Evolutionary conservation across 441 rosid genomes (phyloP).

Genomic region (Corymbia calophylla): DNA sequence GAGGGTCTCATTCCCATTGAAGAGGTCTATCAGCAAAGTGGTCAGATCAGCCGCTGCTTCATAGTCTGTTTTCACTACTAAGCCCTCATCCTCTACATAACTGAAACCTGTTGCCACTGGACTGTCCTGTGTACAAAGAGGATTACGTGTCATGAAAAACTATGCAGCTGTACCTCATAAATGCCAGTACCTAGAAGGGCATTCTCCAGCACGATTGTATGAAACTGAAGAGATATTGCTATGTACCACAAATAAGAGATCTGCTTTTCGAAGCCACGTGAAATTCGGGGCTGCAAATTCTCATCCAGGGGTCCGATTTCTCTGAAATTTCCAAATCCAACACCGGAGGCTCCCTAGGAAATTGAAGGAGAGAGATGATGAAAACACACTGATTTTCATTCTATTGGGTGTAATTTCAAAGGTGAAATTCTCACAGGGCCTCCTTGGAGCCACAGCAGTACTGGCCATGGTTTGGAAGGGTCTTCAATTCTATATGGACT

Average conservation of each 20-base stretch:
- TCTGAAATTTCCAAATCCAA: slow-evolving; percentile 24
- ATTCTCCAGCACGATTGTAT: background rate
- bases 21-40: slow-evolving; percentile 22
- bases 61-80: slow-evolving; percentile 25
- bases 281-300: slow-evolving; percentile 21
- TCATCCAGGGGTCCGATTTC: slow-evolving; percentile 32
- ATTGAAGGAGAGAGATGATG: background rate
- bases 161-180: background rate
- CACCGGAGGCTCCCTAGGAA: slow-evolving; percentile 24
- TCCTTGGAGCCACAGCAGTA: slow-evolving; percentile 32
- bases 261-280: slow-evolving; percentile 37
- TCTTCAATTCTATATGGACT: slow-evolving; percentile 29
- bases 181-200: background rate
- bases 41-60: slow-evolving; percentile 40
- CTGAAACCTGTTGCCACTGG: slow-evolving; percentile 47
- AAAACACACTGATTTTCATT: background rate
- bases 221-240: background rate
- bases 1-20: slow-evolving; percentile 14
- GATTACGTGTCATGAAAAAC: background rate
- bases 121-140: slow-evolving; percentile 16
- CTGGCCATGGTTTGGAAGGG: slow-evolving; percentile 31
- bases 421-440: slow-evolving; percentile 27
- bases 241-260: slow-evolving; percentile 32
- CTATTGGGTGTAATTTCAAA: background rate
- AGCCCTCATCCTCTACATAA: slow-evolving; percentile 22